Percentiles rank a stretch among this genome's conserved stretches.
Conservation (phyloP, 768 basidiomycete species). For the Termitomyces sp. region DNA sequence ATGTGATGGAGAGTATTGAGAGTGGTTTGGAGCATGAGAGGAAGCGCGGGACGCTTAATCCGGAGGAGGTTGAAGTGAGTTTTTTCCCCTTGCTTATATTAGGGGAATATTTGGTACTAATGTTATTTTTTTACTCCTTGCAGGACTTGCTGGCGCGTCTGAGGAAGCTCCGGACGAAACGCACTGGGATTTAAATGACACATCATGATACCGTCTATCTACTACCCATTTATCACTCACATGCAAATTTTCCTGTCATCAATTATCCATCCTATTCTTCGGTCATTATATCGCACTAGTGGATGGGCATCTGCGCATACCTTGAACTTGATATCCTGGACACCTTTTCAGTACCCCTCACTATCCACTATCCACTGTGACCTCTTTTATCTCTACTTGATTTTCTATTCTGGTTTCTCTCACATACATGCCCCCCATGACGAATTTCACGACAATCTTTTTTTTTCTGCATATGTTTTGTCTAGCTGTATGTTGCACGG, state of each 20-base stretch:
- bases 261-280: neutral
- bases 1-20: slow-evolving; percentile 80
- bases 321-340: neutral
- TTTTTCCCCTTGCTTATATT: neutral
- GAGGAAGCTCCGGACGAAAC: slow-evolving; percentile 52
- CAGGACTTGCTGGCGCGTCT: slow-evolving; percentile 56
- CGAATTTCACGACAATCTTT: slow-evolving; percentile 3
- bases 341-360: neutral
- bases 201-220: neutral
- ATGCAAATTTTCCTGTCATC: neutral
- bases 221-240: neutral
- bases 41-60: slow-evolving; percentile 55
- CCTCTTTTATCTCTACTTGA: neutral
- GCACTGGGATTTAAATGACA: slow-evolving; percentile 25
- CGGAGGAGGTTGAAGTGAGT: slow-evolving; percentile 71
- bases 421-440: neutral
- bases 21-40: slow-evolving; percentile 67
- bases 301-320: neutral
- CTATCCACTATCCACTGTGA: neutral
- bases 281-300: neutral
- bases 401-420: neutral
- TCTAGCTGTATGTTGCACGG: neutral
- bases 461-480: neutral
- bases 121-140: neutral
- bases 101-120: slow-evolving; percentile 1